Conservation (phyloP, 805 yeast species). For the Lipomyces anomalus region DNA sequence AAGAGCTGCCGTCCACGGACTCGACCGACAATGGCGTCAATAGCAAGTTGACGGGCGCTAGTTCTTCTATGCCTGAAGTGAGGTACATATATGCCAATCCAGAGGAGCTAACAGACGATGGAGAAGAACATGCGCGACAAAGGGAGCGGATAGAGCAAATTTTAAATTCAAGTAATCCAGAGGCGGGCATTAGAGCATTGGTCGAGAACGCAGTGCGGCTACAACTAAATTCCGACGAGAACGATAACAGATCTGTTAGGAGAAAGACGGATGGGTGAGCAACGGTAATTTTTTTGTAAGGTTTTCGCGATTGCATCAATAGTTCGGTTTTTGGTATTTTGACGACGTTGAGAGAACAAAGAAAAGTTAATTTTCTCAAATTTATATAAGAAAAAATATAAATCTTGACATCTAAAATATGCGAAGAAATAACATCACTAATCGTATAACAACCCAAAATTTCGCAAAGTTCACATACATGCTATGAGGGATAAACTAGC, state of each 20-base stretch:
- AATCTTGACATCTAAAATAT: no score
- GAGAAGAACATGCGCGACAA: conserved; percentile 25
- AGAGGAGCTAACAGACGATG: conserved; percentile 25
- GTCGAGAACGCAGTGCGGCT: conserved; percentile 55
- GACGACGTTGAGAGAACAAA: no score
- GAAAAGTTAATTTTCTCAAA: no score
- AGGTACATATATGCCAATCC: conserved; percentile 27
- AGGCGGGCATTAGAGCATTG: conserved; percentile 64
- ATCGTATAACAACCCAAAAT: no score
- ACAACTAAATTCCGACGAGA: conserved; percentile 6
- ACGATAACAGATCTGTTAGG: background rate
- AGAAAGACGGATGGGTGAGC: no score
- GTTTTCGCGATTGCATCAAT: no score
- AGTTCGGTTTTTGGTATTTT: no score
- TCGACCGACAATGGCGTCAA: conserved; percentile 16
- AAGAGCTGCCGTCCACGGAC: conserved; percentile 24
- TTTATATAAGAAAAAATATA: no score
- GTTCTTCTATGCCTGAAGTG: conserved; percentile 12
- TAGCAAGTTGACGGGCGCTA: conserved; percentile 7
- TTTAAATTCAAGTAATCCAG: conserved; percentile 73
- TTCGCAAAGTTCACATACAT: no score
- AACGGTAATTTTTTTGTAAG: no score
- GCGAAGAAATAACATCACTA: no score
- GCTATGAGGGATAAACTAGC: no score
- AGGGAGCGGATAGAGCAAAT: conserved; percentile 63